phyloP scores from a whole-genome alignment of 2,329 filamentous ascomycete species.

The Claviceps sp. region DNA sequence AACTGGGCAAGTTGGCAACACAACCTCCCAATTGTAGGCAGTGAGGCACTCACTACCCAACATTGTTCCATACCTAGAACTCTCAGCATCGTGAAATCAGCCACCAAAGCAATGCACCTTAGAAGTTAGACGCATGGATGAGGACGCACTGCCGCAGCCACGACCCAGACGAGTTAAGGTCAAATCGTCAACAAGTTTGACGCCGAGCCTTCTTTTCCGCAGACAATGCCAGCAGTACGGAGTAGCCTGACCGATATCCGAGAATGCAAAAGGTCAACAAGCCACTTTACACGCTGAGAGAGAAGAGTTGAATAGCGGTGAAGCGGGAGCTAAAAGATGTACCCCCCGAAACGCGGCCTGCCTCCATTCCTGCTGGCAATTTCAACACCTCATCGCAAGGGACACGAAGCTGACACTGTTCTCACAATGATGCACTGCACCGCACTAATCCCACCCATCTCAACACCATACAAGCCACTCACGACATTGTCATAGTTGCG shows the following conservation, averaged over 20 bases:
- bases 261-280: no score
- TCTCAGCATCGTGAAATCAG: not conserved
- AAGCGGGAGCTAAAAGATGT: not conserved
- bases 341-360: not conserved
- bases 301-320: not conserved
- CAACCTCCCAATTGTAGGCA: not conserved
- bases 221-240: not conserved
- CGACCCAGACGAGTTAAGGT: not conserved
- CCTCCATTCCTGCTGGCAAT: not conserved
- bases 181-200: not conserved
- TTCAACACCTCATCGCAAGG: no score
- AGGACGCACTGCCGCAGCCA: not conserved
- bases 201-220: not conserved
- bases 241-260: not conserved
- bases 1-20: not conserved
- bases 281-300: not conserved
- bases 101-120: not conserved
- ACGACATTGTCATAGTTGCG: not conserved
- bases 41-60: not conserved
- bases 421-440: no score
- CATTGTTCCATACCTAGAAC: not conserved
- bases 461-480: not conserved
- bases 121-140: not conserved
- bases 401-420: no score
- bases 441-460: no score